These are phyloP conservation scores for Plasmodium yoelii DNA, from an alignment of 169 alveolate genomes.

Conservation along the genomic window DNA sequence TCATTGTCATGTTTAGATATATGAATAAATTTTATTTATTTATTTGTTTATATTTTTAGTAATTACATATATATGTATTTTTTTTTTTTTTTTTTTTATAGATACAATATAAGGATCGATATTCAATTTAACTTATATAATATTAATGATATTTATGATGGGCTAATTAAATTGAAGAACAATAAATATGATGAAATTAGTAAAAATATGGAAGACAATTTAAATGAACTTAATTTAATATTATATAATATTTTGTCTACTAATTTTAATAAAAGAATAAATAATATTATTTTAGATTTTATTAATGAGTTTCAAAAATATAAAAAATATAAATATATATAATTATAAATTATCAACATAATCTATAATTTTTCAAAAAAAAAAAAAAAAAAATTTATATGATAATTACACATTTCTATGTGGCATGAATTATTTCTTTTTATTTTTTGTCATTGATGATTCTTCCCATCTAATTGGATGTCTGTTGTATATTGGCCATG, in stretches of 20 bases:
- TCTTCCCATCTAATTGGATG: slow-evolving; percentile 47
- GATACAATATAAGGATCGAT: slow-evolving; percentile 39
- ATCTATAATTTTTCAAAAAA: not conserved
- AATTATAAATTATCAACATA: not conserved
- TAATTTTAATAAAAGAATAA: slow-evolving; percentile 25
- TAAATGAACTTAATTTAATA: slow-evolving; percentile 28
- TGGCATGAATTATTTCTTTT: slow-evolving; percentile 5
- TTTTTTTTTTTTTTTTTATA: slow-evolving; percentile 16
- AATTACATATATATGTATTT: not conserved
- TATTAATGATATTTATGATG: slow-evolving; percentile 7
- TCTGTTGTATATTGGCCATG: slow-evolving; percentile 72
- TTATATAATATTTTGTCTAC: not conserved
- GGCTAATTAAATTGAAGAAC: slow-evolving; percentile 27
- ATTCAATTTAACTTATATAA: slow-evolving; percentile 35
- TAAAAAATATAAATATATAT: slow-evolving; percentile 1
- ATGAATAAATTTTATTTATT: not conserved
- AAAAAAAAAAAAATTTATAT: not conserved
- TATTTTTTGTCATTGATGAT: not conserved
- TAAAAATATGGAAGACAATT: slow-evolving; percentile 2
- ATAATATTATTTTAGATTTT: slow-evolving; percentile 25
- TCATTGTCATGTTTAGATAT: not conserved
- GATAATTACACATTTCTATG: not conserved
- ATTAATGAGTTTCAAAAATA: slow-evolving; percentile 16
- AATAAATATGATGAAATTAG: not conserved
- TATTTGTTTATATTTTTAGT: not conserved